phyloP scores from a whole-genome alignment of 306 rosid species.

The Malus sylvestris region DNA sequence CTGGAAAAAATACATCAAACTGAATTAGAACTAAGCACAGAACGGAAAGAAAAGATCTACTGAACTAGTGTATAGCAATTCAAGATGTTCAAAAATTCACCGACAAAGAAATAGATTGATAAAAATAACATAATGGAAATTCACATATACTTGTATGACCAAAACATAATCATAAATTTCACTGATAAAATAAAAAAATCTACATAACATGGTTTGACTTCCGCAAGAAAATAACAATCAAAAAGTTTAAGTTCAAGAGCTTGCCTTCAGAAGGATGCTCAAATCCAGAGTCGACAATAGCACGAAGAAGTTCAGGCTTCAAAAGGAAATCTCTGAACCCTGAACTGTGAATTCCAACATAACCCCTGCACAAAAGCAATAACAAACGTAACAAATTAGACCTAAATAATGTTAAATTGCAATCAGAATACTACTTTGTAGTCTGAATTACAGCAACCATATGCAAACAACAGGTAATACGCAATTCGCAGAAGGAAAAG shows the following conservation, averaged over 20 bases:
- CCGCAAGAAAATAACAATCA: background rate
- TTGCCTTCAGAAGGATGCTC: conserved; percentile 99
- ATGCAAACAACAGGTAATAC: background rate
- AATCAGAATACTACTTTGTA: background rate
- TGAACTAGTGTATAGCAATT: background rate
- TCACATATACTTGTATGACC: background rate
- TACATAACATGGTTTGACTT: background rate
- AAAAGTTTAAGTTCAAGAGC: background rate
- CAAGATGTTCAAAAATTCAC: background rate
- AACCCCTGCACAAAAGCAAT: conserved; percentile 47
- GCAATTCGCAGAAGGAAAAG: background rate
- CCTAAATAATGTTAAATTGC: background rate
- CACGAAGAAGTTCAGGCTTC: conserved; percentile 98
- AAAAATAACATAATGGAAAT: background rate
- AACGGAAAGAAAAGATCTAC: background rate
- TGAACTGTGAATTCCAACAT: conserved; percentile 98
- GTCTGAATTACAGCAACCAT: background rate
- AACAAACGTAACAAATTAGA: background rate
- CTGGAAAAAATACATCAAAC: conserved; percentile 40
- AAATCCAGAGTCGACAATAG: conserved; percentile 96
- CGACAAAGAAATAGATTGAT: background rate
- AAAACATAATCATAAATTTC: background rate
- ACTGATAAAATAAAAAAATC: background rate
- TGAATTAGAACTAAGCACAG: background rate
- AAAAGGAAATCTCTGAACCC: conserved; percentile 98